A percentile compares a stretch with the other conserved stretches of the same genome.
Conservation (phyloP, 805 yeast genomes). For the Cephaloascus albidus region DNA sequence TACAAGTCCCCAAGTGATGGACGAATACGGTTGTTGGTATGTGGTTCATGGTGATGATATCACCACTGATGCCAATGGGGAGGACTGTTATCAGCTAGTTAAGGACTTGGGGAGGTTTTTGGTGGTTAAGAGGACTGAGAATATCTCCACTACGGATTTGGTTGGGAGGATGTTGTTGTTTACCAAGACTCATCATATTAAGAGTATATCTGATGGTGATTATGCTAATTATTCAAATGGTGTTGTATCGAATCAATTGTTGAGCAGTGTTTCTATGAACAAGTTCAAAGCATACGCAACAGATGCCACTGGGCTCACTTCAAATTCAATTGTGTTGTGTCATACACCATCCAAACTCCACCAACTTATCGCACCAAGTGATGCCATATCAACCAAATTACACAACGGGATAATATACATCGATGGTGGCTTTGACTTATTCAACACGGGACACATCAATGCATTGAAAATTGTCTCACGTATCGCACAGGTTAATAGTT, state of each 20-base stretch:
- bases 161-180: slow-evolving; percentile 77
- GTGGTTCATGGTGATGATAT: slow-evolving; percentile 99
- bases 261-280: slow-evolving; percentile 22
- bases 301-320: slow-evolving; percentile 46
- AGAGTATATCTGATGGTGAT: slow-evolving; percentile 16
- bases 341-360: slow-evolving; percentile 20
- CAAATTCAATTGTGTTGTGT: slow-evolving; percentile 50
- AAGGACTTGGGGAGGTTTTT: slow-evolving; percentile 80
- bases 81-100: slow-evolving; percentile 81
- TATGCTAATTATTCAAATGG: slow-evolving; percentile 5
- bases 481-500: slow-evolving; percentile 22
- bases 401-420: slow-evolving; percentile 36
- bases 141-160: slow-evolving; percentile 89
- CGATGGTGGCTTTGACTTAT: slow-evolving; percentile 85
- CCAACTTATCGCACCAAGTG: slow-evolving; percentile 24
- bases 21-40: slow-evolving; percentile 62
- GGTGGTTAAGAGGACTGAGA: slow-evolving; percentile 90
- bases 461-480: slow-evolving; percentile 44
- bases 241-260: slow-evolving; percentile 9
- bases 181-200: slow-evolving; percentile 49
- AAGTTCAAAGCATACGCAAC: slow-evolving; percentile 50
- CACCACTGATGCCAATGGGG: slow-evolving; percentile 92
- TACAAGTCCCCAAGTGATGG: slow-evolving; percentile 77
- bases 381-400: slow-evolving; percentile 7
- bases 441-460: slow-evolving; percentile 88